phyloP scores from a whole-genome alignment of 2,329 filamentous ascomycete species.

The Ophioceras dolichostomum region DNA sequence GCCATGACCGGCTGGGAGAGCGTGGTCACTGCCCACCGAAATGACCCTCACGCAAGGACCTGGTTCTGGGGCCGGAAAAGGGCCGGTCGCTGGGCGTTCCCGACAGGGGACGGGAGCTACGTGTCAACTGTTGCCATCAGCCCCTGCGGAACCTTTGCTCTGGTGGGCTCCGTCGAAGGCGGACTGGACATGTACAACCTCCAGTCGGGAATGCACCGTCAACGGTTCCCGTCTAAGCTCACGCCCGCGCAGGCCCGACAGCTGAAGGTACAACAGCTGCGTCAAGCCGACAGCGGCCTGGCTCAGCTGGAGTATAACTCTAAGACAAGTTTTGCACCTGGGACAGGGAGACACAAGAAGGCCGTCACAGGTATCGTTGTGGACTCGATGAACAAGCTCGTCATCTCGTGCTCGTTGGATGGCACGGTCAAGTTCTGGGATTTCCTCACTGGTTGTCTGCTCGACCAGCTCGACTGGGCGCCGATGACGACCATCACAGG shows the following conservation, averaged over 20 bases:
- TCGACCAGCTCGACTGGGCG: slow-evolving; percentile 75
- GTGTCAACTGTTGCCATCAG: slow-evolving; percentile 83
- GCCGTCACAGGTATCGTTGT: slow-evolving; percentile 78
- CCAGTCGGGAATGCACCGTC: slow-evolving; percentile 81
- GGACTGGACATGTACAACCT: slow-evolving; percentile 93
- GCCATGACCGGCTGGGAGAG: slow-evolving; percentile 92
- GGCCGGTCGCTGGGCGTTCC: slow-evolving; percentile 85
- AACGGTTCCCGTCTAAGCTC: slow-evolving; percentile 71
- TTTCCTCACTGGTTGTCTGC: slow-evolving; percentile 68
- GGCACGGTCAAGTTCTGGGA: slow-evolving; percentile 98
- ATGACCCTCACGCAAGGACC: slow-evolving; percentile 74
- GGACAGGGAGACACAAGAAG: slow-evolving; percentile 64
- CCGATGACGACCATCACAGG: slow-evolving; percentile 63
- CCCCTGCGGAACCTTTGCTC: slow-evolving; percentile 83
- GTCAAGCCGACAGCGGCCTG: slow-evolving; percentile 42
- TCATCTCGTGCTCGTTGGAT: slow-evolving; percentile 81
- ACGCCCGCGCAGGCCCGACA: slow-evolving; percentile 70
- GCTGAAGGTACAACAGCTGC: slow-evolving; percentile 53
- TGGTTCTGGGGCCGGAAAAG: slow-evolving; percentile 98
- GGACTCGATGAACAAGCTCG: slow-evolving; percentile 74
- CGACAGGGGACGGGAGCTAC: slow-evolving; percentile 70
- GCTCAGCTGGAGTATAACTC: slow-evolving; percentile 37
- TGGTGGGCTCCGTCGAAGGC: slow-evolving; percentile 75
- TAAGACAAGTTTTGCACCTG: slow-evolving; percentile 29
- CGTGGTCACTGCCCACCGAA: slow-evolving; percentile 81